A percentile compares a stretch with the other conserved stretches of the same genome.
phyloP scores from a whole-genome alignment of 495 filamentous ascomycete genomes.

The Terfezia claveryi region DNA sequence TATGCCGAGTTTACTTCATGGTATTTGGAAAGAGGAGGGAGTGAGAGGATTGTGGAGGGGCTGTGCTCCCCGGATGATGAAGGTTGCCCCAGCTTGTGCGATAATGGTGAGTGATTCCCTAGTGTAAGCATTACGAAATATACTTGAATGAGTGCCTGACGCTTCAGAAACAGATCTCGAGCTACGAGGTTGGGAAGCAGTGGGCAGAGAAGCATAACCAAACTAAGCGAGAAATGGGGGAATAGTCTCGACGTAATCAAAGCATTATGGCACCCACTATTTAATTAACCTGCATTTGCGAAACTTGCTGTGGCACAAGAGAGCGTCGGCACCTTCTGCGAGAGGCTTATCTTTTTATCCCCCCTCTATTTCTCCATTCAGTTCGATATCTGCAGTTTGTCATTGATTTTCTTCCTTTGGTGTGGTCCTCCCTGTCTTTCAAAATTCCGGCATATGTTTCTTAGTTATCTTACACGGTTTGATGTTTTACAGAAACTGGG shows the following conservation, averaged over 20 bases:
- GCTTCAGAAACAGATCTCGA: conserved; percentile 38
- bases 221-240: conserved; percentile 10
- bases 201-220: conserved; percentile 65
- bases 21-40: conserved; percentile 76
- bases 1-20: conserved; percentile 61
- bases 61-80: conserved; percentile 74
- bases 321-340: too few species aligned
- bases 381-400: too few species aligned
- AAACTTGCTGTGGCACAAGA: too few species aligned
- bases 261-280: too few species aligned
- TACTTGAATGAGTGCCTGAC: background rate
- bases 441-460: too few species aligned
- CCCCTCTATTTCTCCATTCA: too few species aligned
- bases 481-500: too few species aligned
- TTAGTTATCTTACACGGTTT: too few species aligned
- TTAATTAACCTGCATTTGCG: too few species aligned
- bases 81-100: conserved; percentile 91
- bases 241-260: background rate
- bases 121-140: background rate
- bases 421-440: too few species aligned
- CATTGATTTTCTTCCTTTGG: too few species aligned
- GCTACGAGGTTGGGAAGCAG: conserved; percentile 86
- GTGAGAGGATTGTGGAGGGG: conserved; percentile 63
- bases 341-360: too few species aligned
- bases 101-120: conserved; percentile 41